phyloP scores from a whole-genome alignment of 1,284 basidiomycete genomes.

The Stygiomarasmius scandens region DNA sequence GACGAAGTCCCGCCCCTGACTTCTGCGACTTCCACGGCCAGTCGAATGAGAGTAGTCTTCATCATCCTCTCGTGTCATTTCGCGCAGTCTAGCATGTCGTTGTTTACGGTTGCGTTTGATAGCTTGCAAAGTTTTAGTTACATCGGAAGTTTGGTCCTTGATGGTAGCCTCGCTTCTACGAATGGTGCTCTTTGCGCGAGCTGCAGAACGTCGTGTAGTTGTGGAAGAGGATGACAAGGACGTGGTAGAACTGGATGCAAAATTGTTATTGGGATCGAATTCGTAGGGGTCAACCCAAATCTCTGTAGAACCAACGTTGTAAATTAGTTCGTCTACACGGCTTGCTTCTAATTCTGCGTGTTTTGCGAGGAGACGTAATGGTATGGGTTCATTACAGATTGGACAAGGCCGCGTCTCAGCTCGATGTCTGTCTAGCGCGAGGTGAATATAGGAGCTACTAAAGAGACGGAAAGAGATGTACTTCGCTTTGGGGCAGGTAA shows the following conservation, averaged over 20 bases:
- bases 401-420: constrained; percentile 76
- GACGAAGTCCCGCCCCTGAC: constrained; percentile 41
- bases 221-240: constrained; percentile 20
- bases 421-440: constrained; percentile 52
- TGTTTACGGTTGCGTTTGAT: constrained; percentile 68
- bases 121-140: constrained; percentile 50
- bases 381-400: constrained; percentile 70
- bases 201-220: constrained; percentile 10
- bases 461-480: not conserved
- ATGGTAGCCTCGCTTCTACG: constrained; percentile 52
- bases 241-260: constrained; percentile 33
- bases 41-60: constrained; percentile 33
- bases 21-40: constrained; percentile 21
- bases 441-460: not conserved
- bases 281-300: constrained; percentile 34
- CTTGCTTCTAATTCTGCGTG: constrained; percentile 68
- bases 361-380: constrained; percentile 62
- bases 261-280: constrained; percentile 19
- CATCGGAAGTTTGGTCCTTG: constrained; percentile 55
- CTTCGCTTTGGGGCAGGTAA: constrained; percentile 6
- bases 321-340: constrained; percentile 67
- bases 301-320: constrained; percentile 57
- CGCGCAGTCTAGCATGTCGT: constrained; percentile 62
- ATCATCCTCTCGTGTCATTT: constrained; percentile 64
- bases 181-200: constrained; percentile 43